A percentile compares a stretch with the other conserved stretches of the same genome.
These are phyloP conservation scores for Naganishia albida DNA, from an alignment of 1,284 basidiomycete species.

Conservation along the genomic window DNA sequence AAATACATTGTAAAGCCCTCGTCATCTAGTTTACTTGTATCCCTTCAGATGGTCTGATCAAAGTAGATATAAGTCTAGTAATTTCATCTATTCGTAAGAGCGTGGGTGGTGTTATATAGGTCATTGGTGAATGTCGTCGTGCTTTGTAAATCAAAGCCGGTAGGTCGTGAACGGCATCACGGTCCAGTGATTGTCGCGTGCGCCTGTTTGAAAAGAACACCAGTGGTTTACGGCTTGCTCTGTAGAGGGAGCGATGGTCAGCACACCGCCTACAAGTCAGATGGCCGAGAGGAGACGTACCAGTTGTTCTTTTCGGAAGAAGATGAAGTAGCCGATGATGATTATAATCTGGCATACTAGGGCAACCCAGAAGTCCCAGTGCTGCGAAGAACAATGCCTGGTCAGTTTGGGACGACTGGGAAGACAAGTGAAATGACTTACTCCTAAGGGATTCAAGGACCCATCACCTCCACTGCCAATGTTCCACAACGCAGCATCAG, in stretches of 20 bases:
- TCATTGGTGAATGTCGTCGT: constrained; percentile 22
- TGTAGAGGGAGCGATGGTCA: neutral
- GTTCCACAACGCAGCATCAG: constrained; percentile 86
- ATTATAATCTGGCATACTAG: constrained; percentile 67
- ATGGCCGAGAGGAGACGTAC: constrained; percentile 7
- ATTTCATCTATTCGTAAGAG: constrained; percentile 26
- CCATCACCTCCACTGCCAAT: constrained; percentile 58
- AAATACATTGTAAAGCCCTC: constrained; percentile 8
- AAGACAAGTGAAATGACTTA: constrained; percentile 32
- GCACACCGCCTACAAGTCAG: neutral
- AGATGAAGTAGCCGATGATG: constrained; percentile 88
- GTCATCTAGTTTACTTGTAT: constrained; percentile 15
- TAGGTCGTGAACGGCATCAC: constrained; percentile 19
- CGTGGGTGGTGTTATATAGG: constrained; percentile 16
- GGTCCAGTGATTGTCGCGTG: constrained; percentile 16
- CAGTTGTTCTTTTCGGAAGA: constrained; percentile 61
- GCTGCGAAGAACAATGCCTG: constrained; percentile 25
- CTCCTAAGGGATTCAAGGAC: constrained; percentile 45
- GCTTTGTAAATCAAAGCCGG: constrained; percentile 25
- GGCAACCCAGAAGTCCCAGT: constrained; percentile 78
- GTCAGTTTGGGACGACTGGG: constrained; percentile 26
- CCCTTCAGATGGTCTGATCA: constrained; percentile 10
- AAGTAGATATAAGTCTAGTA: constrained; percentile 15
- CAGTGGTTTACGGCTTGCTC: constrained; percentile 45
- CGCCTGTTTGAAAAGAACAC: neutral